These are phyloP conservation scores for Lasiosphaeria ovina DNA, from an alignment of 495 filamentous ascomycete genomes.

Conservation along the genomic window DNA sequence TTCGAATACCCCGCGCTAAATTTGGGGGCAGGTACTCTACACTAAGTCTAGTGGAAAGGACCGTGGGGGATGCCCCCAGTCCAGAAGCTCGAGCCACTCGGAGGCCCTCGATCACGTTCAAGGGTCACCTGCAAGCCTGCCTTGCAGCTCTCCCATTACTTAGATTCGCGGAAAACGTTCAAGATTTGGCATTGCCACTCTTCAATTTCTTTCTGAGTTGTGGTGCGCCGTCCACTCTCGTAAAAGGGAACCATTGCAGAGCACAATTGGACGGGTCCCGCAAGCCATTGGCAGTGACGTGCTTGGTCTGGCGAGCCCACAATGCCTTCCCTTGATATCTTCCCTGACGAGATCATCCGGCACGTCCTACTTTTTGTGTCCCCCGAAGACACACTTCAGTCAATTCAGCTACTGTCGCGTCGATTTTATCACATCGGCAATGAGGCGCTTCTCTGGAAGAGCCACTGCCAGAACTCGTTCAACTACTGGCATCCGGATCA, in stretches of 20 bases:
- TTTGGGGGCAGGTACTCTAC: neutral
- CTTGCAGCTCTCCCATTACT: neutral
- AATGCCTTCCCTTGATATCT: constrained; percentile 34
- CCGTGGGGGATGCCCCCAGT: too few relatives aligned
- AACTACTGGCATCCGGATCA: constrained; percentile 72
- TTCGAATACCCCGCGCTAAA: constrained; percentile 10
- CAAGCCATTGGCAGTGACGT: neutral
- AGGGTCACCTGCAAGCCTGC: neutral
- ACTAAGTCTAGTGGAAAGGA: too few relatives aligned
- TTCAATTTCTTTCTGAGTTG: too few relatives aligned
- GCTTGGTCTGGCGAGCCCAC: constrained; percentile 3
- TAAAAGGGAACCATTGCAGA: neutral
- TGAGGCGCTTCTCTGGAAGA: constrained; percentile 74
- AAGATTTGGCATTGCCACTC: too few relatives aligned
- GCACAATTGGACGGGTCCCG: too few relatives aligned
- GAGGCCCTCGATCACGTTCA: neutral
- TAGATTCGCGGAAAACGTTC: too few relatives aligned
- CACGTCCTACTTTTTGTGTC: constrained; percentile 62
- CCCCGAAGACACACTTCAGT: constrained; percentile 48
- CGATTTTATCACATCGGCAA: constrained; percentile 63
- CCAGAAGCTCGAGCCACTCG: neutral
- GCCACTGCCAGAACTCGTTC: constrained; percentile 66
- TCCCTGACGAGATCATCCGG: constrained; percentile 76
- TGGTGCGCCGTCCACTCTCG: neutral
- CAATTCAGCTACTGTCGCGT: constrained; percentile 59